Conservation (phyloP, 2,329 filamentous ascomycete species). For the Fusarium sp. region DNA sequence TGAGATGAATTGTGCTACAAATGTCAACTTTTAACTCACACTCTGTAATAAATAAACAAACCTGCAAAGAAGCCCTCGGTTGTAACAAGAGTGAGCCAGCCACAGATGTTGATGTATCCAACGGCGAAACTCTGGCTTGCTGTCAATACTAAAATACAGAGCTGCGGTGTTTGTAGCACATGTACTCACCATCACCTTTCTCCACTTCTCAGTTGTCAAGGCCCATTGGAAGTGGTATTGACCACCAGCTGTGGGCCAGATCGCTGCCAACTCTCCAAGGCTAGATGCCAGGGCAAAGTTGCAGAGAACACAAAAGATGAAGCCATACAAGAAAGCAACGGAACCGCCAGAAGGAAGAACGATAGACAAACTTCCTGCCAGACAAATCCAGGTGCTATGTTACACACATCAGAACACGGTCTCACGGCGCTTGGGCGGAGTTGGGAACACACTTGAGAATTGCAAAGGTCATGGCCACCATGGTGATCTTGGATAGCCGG, state of each 20-base stretch:
- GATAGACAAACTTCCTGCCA: constrained; percentile 60
- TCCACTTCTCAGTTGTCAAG: constrained; percentile 57
- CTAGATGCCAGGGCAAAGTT: constrained; percentile 60
- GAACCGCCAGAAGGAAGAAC: constrained; percentile 60
- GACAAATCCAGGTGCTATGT: constrained; percentile 51
- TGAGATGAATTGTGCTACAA: constrained; percentile 59
- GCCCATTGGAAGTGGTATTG: constrained; percentile 63
- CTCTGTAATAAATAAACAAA: constrained; percentile 6
- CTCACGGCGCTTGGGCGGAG: no score
- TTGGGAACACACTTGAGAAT: constrained; percentile 55
- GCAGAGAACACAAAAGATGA: constrained; percentile 62
- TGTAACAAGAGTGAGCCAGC: constrained; percentile 62
- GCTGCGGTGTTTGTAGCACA: fast-evolving
- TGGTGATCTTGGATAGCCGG: constrained; percentile 58
- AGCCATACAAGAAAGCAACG: constrained; percentile 61
- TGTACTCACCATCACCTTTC: constrained; percentile 52
- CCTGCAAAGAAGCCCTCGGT: constrained; percentile 61
- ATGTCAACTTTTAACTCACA: neutral
- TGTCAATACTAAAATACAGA: neutral
- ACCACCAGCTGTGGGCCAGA: constrained; percentile 63
- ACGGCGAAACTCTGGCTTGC: constrained; percentile 57
- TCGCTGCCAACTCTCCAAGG: constrained; percentile 59
- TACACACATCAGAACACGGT: constrained; percentile 2
- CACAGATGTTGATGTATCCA: constrained; percentile 61
- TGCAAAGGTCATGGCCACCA: constrained; percentile 61